Percentiles rank a stretch among this genome's conserved stretches.
Conservation (phyloP, 2,329 filamentous ascomycete genomes). For the Immersiporthe knoxdaviesiana region DNA sequence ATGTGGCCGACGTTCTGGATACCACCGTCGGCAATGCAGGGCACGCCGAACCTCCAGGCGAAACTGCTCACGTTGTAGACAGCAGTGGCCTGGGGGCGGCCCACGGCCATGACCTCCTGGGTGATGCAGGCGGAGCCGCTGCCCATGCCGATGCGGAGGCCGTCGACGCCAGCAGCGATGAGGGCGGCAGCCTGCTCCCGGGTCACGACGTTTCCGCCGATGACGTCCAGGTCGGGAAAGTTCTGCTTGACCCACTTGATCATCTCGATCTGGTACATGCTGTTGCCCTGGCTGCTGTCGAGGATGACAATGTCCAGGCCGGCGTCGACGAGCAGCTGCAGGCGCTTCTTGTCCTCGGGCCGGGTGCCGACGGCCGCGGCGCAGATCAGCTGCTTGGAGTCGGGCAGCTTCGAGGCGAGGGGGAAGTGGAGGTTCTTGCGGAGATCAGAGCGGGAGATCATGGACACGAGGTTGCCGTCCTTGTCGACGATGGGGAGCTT, state of each 20-base stretch:
- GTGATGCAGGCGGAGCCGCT: constrained; percentile 98
- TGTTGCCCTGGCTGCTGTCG: constrained; percentile 97
- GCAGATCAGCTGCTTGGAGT: constrained; percentile 96
- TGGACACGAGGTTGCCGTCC: constrained; percentile 82
- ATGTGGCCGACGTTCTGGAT: constrained; percentile 99
- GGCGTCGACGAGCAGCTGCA: constrained; percentile 88
- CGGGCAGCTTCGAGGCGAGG: constrained; percentile 90
- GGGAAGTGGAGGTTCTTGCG: constrained; percentile 99
- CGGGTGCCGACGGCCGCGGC: constrained; percentile 95
- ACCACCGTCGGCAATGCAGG: constrained; percentile 96
- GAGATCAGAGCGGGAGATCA: constrained; percentile 91
- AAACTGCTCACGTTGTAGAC: constrained; percentile 90
- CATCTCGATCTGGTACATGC: constrained; percentile 98
- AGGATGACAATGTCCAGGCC: constrained; percentile 94
- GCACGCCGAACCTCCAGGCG: constrained; percentile 90
- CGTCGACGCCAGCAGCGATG: constrained; percentile 93
- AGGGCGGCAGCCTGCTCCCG: constrained; percentile 91
- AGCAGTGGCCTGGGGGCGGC: constrained; percentile 90
- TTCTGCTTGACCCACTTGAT: constrained; percentile 92
- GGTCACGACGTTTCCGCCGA: constrained; percentile 97
- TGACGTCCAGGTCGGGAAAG: constrained; percentile 86
- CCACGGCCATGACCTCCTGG: constrained; percentile 99
- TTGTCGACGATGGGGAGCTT: constrained; percentile 92
- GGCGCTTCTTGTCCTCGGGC: constrained; percentile 85
- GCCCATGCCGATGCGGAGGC: constrained; percentile 97